Evolutionary conservation across 176 grass and related monocot genomes (phyloP).

Genomic region (Aegilops tauschii): DNA sequence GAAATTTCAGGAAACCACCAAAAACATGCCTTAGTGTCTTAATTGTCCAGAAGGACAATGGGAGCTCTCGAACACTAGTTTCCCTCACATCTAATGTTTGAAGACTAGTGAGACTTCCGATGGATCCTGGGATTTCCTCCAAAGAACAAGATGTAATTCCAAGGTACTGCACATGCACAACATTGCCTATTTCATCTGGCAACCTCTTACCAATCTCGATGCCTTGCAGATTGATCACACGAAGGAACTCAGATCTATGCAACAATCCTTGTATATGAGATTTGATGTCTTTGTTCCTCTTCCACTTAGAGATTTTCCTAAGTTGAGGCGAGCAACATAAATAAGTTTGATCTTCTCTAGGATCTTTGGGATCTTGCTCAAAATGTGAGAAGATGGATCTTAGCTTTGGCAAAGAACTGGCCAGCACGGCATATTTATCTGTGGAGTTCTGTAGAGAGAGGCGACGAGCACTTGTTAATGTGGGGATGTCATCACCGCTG

Average conservation of each 20-base stretch:
- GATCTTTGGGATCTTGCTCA: background rate
- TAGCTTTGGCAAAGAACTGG: slow-evolving; percentile 17
- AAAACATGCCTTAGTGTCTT: slow-evolving; percentile 22
- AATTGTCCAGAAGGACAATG: slow-evolving; percentile 5
- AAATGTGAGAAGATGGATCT: slow-evolving; percentile 38
- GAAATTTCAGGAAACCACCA: background rate
- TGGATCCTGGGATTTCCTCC: background rate
- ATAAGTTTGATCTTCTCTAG: too few species aligned
- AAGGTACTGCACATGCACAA: slow-evolving; percentile 16
- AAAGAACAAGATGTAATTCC: slow-evolving; percentile 17
- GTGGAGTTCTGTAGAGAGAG: slow-evolving; percentile 38
- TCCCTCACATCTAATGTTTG: slow-evolving; percentile 26
- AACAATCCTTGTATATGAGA: background rate
- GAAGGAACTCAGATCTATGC: slow-evolving; percentile 12
- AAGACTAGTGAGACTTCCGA: slow-evolving; percentile 3
- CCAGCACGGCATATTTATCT: slow-evolving; percentile 30
- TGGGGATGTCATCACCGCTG: background rate
- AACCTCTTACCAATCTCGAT: slow-evolving; percentile 13
- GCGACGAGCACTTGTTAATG: slow-evolving; percentile 24
- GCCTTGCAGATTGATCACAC: slow-evolving; percentile 18
- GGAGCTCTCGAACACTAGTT: background rate
- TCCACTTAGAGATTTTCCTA: too few species aligned
- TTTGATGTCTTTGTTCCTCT: background rate
- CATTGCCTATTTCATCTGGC: slow-evolving; percentile 10
- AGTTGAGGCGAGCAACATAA: too few species aligned